Evolutionary conservation across 257 asterid species (phyloP).

Genomic region (Solanum clarkiae): DNA sequence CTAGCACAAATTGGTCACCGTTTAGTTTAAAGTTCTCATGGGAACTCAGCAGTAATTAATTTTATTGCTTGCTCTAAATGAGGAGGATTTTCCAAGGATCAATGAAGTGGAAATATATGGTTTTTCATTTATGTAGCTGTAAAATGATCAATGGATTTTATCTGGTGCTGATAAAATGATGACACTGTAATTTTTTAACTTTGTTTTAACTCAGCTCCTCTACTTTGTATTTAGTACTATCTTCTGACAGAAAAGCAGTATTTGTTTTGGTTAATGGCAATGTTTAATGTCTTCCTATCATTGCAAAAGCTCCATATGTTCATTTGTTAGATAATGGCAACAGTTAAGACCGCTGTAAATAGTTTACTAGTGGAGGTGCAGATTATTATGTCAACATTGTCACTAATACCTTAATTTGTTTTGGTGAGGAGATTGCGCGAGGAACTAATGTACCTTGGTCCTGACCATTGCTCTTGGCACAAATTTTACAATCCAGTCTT

Average conservation of each 20-base stretch:
- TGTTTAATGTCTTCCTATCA: neutral
- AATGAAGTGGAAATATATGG: neutral
- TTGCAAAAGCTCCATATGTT: neutral
- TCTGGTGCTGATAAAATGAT: neutral
- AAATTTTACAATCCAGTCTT: neutral
- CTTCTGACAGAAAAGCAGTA: neutral
- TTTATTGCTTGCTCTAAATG: neutral
- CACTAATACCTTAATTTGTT: neutral
- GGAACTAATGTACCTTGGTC: neutral
- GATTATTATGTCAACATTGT: neutral
- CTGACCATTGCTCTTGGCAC: neutral
- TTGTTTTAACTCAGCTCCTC: neutral
- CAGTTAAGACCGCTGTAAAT: neutral
- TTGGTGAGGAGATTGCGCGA: neutral
- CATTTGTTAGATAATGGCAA: neutral
- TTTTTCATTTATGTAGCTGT: neutral
- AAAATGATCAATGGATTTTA: neutral
- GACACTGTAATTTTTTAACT: neutral
- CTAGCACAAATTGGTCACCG: neutral
- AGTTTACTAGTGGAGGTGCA: neutral
- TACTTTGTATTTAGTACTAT: neutral
- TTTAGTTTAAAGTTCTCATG: neutral
- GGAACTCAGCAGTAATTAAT: neutral
- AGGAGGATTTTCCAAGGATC: neutral
- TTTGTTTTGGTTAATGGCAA: neutral